Evolutionary conservation across 169 alveolate species (phyloP), one percentile per base, ranked within the genome.

Genomic region (Cryptosporidium felis): DNA sequence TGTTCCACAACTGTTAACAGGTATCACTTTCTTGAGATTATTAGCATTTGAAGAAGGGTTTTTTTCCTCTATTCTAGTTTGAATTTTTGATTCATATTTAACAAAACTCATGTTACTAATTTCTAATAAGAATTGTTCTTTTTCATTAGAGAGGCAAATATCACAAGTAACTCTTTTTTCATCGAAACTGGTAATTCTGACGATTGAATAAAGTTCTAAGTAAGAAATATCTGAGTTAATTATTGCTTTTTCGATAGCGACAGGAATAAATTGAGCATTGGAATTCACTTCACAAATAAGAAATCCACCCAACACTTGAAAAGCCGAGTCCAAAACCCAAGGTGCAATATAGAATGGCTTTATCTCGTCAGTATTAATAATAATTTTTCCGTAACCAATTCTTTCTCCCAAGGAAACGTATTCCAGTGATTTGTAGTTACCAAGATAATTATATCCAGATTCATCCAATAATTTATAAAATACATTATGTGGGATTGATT

Each of bases 261-360:
- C 16, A 2, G 85, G 85, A 74, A 74, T 38, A 53, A 53, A 74
- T 34, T 36, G 80, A 1, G 12, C 36, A 18, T 49, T 32, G 36
- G 28, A 16, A 36, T 47, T 28, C 0, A 28, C 61, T 8, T 74
- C 34, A 16, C 16, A 3, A 6, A 74, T 14, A 53, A 74, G 45
- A 38, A 74, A 53, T 21, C 85, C 85, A 40, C 85, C 85, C 21
- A 56, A 18, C 4, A 74, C 85, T 16, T 74, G 85, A 56, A 74
- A 74, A 9, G 85, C 85, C n/a, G 85, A 74, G 41, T 74, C 85
- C 26, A 74, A 18, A 26, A 74, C 56, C 85, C 85, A 74, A 0
- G 85, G 85, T 26, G 85, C 63, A 36, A 53, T 51, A 38, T 32
- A 34, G 40, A 74, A 74, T 23, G 85, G 65, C 5, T 14, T n/a